Base-by-base conservation (phyloP, 495 filamentous ascomycete genomes). In the Xylona heveae region DNA sequence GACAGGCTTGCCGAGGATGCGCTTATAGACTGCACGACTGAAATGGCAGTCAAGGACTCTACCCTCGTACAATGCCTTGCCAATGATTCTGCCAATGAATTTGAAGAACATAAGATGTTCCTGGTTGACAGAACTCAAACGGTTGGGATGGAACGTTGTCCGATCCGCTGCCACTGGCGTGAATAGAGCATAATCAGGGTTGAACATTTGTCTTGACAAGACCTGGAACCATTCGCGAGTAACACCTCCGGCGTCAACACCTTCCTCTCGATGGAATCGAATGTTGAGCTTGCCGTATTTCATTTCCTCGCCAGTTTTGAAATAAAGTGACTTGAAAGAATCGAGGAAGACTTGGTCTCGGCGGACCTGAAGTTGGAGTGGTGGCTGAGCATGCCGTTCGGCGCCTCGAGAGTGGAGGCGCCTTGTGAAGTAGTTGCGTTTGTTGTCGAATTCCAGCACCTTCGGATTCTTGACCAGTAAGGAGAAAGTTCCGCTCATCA, bases 191-290 rank as follows among this genome's bases (percentile, higher is more conserved):
- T 95, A 99, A 52, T 91, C 84, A 30, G 90, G 77, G 55, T 99
- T 90, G 53, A 99, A 99, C 90, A 99, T 99, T 46, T 94, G 90
- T 32, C 84, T 64, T 8, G 88, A 72, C 42, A 99, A 78, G 24
- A 93, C 90, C 50, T 92, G 84, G 64, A 99, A 99, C 88, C 88
- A 99, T 62, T 99, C 88, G 50, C 88, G 71, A 32, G 88, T 94
- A 28, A 99, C 88, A 55, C 88, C 88, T 37, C 88, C 88, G 20
- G 88, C 88, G 57, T 99, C 88, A 32, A 99, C 83, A 46, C 88
- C 88, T 48, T 99, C 88, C 58, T 99, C 88, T 14, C 81, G 80
- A 46, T 83, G 77, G 68, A 99, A 99, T 31, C 88, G 74, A 38
- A 99, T 91, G 49, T 80, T 95, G 30, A 99, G 64, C 53, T 95